Base-by-base conservation (phyloP, 192 early-diverging fungal genomes). In the Entomortierella beljakovae region DNA sequence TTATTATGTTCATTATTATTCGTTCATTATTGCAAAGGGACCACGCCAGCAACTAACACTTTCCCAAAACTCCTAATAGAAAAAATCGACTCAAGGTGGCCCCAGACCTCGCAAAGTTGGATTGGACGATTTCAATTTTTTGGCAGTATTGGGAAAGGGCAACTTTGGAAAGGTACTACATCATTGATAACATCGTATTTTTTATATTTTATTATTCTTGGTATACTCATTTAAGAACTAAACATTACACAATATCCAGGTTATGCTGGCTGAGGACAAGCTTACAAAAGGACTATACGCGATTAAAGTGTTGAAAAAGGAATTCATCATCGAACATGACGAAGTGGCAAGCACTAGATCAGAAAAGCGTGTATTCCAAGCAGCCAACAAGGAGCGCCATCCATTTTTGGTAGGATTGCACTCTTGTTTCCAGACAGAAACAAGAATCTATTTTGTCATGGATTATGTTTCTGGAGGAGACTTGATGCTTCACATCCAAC, bases 401-500 rank as follows among this genome's bases (percentile, higher is more conserved):
- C 97, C 98, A 33, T 99, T 99, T 90, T 84, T 99, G 46, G 92
- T 98, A 56, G 95, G 96, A 29, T 82, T 99, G 59, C 96, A 99
- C 80, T 97, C 96, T 16, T 97, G 96, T 82, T 98, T 98, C 88
- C 96, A 98, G 80, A 96, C 95, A 1, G 92, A 96, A 57, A 94
- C 92, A 43, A 86, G 97, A 58, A 91, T 99, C 42, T 99, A 97
- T 82, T 98, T 98, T 82, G 97, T 98, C 13, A 98, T 97, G 95
- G 98, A 99, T 69, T 99, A 96, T 83, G 94, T 98, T 40, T 90
- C 89, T 28, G 98, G 98, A 67, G 98, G 98, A 53, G 98, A 99
- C 82, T 80, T 99, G 80, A 98, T 99, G 96, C 95, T 96, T 89
- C 97, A 98, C 79, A 96, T 99, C 59, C 97, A 98, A 76, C 91